phyloP scores from a whole-genome alignment of 2,329 filamentous ascomycete genomes.

The Scopulariopsis brevicaulis region DNA sequence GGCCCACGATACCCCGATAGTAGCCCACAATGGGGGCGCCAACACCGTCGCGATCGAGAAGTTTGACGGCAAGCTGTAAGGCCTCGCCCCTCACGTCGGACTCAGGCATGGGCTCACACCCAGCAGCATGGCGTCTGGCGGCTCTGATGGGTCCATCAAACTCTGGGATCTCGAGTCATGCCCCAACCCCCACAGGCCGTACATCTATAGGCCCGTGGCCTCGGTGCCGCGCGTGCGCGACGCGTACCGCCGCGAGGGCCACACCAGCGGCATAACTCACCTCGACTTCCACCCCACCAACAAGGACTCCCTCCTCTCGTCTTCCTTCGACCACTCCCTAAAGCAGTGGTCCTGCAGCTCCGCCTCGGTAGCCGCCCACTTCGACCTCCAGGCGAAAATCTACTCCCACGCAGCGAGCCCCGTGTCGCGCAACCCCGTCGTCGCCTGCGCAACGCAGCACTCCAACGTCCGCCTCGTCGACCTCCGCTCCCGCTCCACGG shows the following conservation, averaged over 20 bases:
- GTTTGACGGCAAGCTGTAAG: conserved; percentile 66
- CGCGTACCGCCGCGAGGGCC: conserved; percentile 20
- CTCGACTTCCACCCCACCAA: conserved; percentile 73
- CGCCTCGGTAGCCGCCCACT: conserved; percentile 50
- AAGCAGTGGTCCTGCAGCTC: conserved; percentile 63
- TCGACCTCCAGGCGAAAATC: conserved; percentile 55
- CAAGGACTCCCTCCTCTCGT: conserved; percentile 61
- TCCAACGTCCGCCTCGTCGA: conserved; percentile 78
- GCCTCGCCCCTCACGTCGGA: conserved; percentile 1
- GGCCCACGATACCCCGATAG: neutral
- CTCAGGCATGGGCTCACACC: neutral
- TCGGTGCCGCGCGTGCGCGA: conserved; percentile 31
- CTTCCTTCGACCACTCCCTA: conserved; percentile 66
- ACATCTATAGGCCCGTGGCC: conserved; percentile 42
- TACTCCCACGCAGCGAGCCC: conserved; percentile 72
- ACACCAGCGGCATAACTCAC: conserved; percentile 65
- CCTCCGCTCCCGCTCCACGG: conserved; percentile 63
- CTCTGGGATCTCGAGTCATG: conserved; percentile 75
- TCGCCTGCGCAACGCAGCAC: conserved; percentile 82
- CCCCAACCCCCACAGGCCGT: conserved; percentile 27
- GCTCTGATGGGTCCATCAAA: conserved; percentile 72
- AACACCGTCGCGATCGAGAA: conserved; percentile 71
- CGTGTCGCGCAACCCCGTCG: conserved; percentile 60
- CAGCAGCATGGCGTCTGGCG: conserved; percentile 66
- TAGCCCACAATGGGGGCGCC: conserved; percentile 66